These are phyloP conservation scores for Epichloe elymi DNA, from an alignment of 2,329 filamentous ascomycete species.

Conservation along the genomic window DNA sequence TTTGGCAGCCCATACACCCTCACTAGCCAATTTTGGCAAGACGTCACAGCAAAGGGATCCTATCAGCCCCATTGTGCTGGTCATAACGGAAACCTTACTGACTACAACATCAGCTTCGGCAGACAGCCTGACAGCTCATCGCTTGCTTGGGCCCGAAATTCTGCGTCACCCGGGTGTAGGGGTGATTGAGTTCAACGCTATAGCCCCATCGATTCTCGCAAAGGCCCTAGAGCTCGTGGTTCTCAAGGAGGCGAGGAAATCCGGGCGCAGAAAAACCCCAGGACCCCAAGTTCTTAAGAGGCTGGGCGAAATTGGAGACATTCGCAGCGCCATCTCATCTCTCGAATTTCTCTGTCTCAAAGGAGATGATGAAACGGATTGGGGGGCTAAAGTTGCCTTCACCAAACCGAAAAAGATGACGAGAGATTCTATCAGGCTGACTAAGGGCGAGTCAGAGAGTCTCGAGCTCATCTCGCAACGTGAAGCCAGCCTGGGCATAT, in stretches of 20 bases:
- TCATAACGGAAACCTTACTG: slow-evolving; percentile 82
- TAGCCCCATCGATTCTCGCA: slow-evolving; percentile 72
- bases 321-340: slow-evolving; percentile 82
- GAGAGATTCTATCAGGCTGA: slow-evolving; percentile 47
- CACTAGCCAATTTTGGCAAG: slow-evolving; percentile 33
- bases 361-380: slow-evolving; percentile 58
- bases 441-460: slow-evolving; percentile 65
- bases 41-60: slow-evolving; percentile 26
- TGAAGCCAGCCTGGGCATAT: slow-evolving; percentile 83
- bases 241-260: slow-evolving; percentile 71
- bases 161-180: slow-evolving; percentile 66
- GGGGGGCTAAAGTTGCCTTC: slow-evolving; percentile 62
- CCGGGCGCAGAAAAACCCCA: slow-evolving; percentile 60
- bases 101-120: slow-evolving; percentile 74
- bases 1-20: slow-evolving; percentile 52
- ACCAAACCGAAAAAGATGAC: slow-evolving; percentile 51
- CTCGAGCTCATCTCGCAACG: slow-evolving; percentile 72
- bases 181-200: slow-evolving; percentile 82
- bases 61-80: slow-evolving; percentile 66
- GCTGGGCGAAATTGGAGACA: slow-evolving; percentile 78
- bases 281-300: slow-evolving; percentile 66
- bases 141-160: slow-evolving; percentile 76
- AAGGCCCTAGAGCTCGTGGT: slow-evolving; percentile 76
- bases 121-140: slow-evolving; percentile 87
- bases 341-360: slow-evolving; percentile 86